Percentiles rank a stretch among this genome's conserved stretches.
These are phyloP conservation scores for Pseudevernia furfuracea DNA, from an alignment of 495 filamentous ascomycete genomes.

Conservation along the genomic window DNA sequence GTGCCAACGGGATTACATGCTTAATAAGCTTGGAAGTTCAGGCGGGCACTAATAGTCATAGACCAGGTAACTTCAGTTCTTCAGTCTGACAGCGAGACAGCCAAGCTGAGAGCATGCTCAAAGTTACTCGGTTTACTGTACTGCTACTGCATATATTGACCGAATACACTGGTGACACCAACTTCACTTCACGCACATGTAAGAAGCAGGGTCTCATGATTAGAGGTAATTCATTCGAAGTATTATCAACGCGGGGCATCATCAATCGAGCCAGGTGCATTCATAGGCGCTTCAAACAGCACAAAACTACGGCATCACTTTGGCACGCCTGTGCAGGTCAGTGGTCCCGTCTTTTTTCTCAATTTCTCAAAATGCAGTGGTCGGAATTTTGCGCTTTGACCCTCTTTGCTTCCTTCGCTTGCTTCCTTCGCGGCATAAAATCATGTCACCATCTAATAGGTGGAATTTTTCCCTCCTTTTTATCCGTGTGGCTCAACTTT, in stretches of 20 bases:
- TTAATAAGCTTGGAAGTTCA: background rate
- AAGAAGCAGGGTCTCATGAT: background rate
- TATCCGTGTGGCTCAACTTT: background rate
- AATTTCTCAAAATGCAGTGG: too few species aligned
- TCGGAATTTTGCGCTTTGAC: background rate
- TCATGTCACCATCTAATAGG: background rate
- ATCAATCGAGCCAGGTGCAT: background rate
- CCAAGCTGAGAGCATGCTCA: too few species aligned
- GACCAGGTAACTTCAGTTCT: too few species aligned
- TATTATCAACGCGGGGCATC: background rate
- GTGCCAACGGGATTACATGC: too few species aligned
- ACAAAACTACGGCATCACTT: background rate
- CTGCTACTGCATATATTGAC: background rate
- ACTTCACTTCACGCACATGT: too few species aligned
- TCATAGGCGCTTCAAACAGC: background rate
- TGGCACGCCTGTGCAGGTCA: background rate
- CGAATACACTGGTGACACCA: too few species aligned
- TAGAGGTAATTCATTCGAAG: too few species aligned
- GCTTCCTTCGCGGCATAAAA: background rate
- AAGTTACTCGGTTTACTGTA: too few species aligned
- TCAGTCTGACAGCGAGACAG: background rate
- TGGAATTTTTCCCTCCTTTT: background rate
- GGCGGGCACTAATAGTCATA: slow-evolving; percentile 3
- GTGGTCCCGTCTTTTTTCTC: background rate
- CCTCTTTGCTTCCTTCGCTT: background rate